phyloP scores from a whole-genome alignment of 441 rosid genomes.

The Viola pubescens region DNA sequence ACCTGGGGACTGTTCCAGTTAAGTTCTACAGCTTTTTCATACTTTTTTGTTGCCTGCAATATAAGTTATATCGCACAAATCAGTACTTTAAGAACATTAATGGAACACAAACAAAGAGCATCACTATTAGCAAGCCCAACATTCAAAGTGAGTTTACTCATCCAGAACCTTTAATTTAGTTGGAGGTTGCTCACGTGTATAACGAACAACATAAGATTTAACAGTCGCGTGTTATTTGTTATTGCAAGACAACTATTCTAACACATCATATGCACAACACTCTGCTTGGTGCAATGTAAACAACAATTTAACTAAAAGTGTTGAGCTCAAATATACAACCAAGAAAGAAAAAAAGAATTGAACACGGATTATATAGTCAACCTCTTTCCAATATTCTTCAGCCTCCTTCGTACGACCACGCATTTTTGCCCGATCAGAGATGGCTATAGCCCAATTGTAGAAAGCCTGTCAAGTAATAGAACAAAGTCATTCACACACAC shows the following conservation, averaged over 20 bases:
- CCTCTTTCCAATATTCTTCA: constrained; percentile 97
- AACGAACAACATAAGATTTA: no score
- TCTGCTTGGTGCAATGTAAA: no score
- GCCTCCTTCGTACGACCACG: constrained; percentile 99
- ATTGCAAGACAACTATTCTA: no score
- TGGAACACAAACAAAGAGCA: no score
- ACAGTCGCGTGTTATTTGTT: no score
- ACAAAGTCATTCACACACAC: background rate
- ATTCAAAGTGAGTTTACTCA: no score
- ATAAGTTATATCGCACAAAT: constrained; percentile 7
- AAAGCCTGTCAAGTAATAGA: constrained; percentile 57
- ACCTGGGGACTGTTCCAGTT: constrained; percentile 99
- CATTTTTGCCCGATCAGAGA: constrained; percentile 97
- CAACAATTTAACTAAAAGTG: background rate
- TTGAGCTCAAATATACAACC: background rate
- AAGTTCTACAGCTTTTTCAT: constrained; percentile 92
- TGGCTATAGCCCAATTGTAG: constrained; percentile 99
- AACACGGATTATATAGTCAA: constrained; percentile 13
- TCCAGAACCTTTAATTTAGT: no score
- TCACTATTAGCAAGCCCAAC: no score
- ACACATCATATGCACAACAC: no score
- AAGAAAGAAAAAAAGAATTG: background rate
- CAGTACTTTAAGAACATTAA: no score
- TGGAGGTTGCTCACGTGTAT: no score
- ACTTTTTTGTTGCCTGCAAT: constrained; percentile 82